phyloP scores from a whole-genome alignment of 148 eudicot genomes.

The Salicornia ramosissima region DNA sequence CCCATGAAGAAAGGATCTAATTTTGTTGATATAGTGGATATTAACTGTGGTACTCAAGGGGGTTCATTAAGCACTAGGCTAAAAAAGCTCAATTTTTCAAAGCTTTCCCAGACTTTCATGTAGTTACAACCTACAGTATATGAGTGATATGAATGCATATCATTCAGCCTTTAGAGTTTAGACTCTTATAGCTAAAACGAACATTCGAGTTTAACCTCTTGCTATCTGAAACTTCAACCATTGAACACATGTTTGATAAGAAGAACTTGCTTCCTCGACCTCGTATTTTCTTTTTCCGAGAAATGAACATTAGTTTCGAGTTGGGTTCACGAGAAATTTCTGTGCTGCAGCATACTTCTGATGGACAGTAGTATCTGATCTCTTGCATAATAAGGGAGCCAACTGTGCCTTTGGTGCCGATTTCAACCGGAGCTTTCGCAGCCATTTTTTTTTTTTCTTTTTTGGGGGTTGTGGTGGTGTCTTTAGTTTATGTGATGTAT shows the following conservation, averaged over 20 bases:
- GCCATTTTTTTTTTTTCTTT: constrained; percentile 20
- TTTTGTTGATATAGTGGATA: constrained; percentile 75
- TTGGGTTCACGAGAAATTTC: constrained; percentile 23
- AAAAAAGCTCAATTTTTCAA: constrained; percentile 73
- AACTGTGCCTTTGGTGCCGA: constrained; percentile 59
- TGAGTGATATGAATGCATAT: constrained; percentile 6
- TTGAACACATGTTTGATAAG: constrained; percentile 51
- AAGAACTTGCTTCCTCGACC: constrained; percentile 37
- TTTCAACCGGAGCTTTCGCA: constrained; percentile 36
- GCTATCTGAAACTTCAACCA: constrained; percentile 45
- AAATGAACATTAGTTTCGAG: constrained; percentile 18
- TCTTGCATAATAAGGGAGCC: constrained; percentile 57
- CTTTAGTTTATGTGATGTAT: not conserved
- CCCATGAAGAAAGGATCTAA: constrained; percentile 37
- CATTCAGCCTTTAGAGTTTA: constrained; percentile 43
- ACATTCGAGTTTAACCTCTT: constrained; percentile 25
- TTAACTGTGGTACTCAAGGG: constrained; percentile 51
- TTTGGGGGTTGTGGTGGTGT: too few species aligned
- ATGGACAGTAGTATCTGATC: constrained; percentile 43
- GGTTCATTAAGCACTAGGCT: constrained; percentile 43
- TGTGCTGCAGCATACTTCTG: constrained; percentile 27
- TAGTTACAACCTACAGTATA: constrained; percentile 33
- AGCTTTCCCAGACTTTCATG: constrained; percentile 55
- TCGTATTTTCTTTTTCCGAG: constrained; percentile 39
- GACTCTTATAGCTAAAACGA: constrained; percentile 34